These are phyloP conservation scores for Fusarium domesticum DNA, from an alignment of 2,329 filamentous ascomycete genomes.

Conservation along the genomic window DNA sequence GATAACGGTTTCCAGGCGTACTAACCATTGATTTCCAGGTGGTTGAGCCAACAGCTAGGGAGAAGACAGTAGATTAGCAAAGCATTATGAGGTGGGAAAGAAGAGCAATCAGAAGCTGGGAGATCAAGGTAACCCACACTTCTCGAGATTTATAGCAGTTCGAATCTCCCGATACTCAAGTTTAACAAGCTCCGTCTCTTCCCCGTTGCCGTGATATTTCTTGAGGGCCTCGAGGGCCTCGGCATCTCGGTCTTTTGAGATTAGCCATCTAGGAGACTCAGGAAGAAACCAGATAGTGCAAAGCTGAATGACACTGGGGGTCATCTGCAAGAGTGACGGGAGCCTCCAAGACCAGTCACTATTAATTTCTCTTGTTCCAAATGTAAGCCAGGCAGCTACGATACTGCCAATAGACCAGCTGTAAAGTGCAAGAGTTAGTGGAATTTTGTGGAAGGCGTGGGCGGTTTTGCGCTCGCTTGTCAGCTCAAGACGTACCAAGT, in stretches of 20 bases:
- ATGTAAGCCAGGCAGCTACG: slow-evolving; percentile 33
- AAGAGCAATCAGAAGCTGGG: slow-evolving; percentile 34
- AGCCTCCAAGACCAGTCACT: slow-evolving; percentile 18
- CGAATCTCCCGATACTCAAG: no score
- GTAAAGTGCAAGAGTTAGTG: slow-evolving; percentile 39
- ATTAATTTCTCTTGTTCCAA: slow-evolving; percentile 11
- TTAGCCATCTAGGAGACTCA: slow-evolving; percentile 15
- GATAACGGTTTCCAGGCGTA: no score
- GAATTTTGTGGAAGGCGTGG: no score
- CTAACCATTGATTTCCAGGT: no score
- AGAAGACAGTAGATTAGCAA: slow-evolving; percentile 35
- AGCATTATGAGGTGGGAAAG: slow-evolving; percentile 24
- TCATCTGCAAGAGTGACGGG: slow-evolving; percentile 14
- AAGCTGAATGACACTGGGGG: slow-evolving; percentile 10
- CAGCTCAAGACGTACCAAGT: slow-evolving; percentile 9
- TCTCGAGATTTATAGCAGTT: no score
- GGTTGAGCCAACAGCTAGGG: slow-evolving; percentile 42
- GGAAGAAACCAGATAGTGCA: slow-evolving; percentile 13
- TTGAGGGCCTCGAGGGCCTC: slow-evolving; percentile 9
- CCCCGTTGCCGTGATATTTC: slow-evolving; percentile 21
- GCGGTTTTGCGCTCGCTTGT: no score
- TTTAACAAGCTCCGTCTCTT: no score
- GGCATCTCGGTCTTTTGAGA: slow-evolving; percentile 7
- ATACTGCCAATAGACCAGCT: slow-evolving; percentile 46
- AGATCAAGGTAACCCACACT: no score